Evolutionary conservation across 345 rosid genomes (phyloP).

Genomic region (Arabis alpina): DNA sequence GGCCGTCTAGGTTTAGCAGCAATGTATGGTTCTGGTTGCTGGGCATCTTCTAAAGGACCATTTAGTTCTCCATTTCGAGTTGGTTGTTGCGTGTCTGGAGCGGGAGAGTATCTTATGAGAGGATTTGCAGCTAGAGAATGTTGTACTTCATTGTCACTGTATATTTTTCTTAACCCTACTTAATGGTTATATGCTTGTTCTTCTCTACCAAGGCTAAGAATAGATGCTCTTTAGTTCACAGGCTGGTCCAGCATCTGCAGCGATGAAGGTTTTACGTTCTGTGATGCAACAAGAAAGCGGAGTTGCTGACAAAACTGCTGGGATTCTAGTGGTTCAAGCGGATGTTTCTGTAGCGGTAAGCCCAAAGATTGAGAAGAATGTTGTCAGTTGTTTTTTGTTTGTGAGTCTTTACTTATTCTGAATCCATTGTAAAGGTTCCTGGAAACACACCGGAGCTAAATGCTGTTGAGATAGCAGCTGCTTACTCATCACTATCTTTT

Average conservation of each 20-base stretch:
- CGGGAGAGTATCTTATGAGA: constrained; percentile 92
- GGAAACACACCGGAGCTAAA: constrained; percentile 59
- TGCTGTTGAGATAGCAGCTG: constrained; percentile 91
- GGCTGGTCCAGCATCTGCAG: constrained; percentile 94
- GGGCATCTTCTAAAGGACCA: constrained; percentile 86
- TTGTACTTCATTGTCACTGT: constrained; percentile 76
- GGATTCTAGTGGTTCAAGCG: constrained; percentile 80
- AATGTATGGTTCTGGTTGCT: constrained; percentile 91
- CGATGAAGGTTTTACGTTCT: constrained; percentile 68
- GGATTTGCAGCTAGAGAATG: constrained; percentile 94
- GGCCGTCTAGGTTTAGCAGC: constrained; percentile 98
- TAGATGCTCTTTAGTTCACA: constrained; percentile 58
- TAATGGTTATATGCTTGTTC: constrained; percentile 5
- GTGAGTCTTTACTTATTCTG: neutral
- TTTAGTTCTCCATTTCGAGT: constrained; percentile 69
- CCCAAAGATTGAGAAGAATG: constrained; percentile 7
- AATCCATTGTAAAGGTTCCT: constrained; percentile 47
- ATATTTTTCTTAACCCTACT: constrained; percentile 35
- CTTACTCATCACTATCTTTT: constrained; percentile 76
- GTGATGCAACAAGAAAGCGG: constrained; percentile 50
- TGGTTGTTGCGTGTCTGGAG: constrained; percentile 90
- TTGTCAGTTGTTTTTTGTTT: neutral
- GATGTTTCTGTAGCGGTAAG: constrained; percentile 69
- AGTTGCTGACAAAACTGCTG: constrained; percentile 63
- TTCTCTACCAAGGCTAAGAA: constrained; percentile 25